Evolutionary conservation across 805 yeast genomes (phyloP), one percentile per base, ranked within the genome.

Genomic region (Myxozyma nipponensis): DNA sequence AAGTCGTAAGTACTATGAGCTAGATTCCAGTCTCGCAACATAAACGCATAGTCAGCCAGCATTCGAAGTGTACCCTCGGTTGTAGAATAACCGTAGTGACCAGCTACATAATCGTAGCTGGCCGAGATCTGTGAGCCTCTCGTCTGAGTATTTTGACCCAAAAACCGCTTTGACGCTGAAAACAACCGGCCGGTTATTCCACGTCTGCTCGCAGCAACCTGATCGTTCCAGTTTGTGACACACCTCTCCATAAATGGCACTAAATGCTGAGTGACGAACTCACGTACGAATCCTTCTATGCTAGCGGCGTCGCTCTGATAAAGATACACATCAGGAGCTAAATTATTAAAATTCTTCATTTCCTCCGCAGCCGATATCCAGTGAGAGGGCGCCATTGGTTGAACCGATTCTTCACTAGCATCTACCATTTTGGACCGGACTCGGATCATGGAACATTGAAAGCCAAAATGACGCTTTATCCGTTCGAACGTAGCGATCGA

Each of bases 41-140:
- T 86, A 62, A 91, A 81, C 4, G 89, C 81, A 87, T 95, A 87
- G 66, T 93, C 98, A 0, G 95, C 98, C 24, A 91, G 71, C 63
- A 85, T 84, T 44, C 98, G 73, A 24, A 89, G 74, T 39, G 79
- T 74, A 63, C 86, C 84, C 60, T 88, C 96, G 0, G 82, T 76
- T 0, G 88, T 72, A 2, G 77, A 72, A 9, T 79, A 77, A 39
- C 77, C 68, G 63, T 88, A 89, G 58, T 72, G 79, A 21, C 82
- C 83, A 39, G 74, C 79, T 3, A 68, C 70, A 3, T 70, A 57
- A 62, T 77, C 78, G 66, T 76, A 86, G 44, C 69, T 64, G 28
- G 71, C 30, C 52, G 63, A 32, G 17, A 46, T 50, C 2, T 57
- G 37, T 25, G 54, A 46, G 17, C 58, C 44, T 34, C 52, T 42